A percentile compares a stretch with the other conserved stretches of the same genome.
These are phyloP conservation scores for Sicyos baderoa DNA, from an alignment of 306 rosid species.

Conservation along the genomic window DNA sequence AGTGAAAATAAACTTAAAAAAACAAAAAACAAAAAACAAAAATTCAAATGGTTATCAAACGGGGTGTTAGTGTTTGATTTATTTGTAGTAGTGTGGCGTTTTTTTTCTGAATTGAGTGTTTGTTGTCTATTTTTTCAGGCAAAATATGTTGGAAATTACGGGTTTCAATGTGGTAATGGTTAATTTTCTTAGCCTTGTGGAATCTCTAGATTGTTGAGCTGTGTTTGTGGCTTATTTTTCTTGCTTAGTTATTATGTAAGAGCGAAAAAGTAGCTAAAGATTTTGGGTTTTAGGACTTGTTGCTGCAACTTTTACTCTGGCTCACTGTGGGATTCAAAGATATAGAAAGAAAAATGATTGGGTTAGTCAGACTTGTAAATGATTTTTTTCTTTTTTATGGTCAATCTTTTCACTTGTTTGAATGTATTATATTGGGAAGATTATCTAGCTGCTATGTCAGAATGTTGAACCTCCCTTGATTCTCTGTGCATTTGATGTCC, in stretches of 20 bases:
- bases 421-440: background rate
- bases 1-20: too few relatives aligned
- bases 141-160: slow-evolving; percentile 34
- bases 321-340: slow-evolving; percentile 60
- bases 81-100: slow-evolving; percentile 14
- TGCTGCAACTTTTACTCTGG: slow-evolving; percentile 44
- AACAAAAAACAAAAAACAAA: too few relatives aligned
- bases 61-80: background rate
- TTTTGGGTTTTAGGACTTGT: slow-evolving; percentile 46
- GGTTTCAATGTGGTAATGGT: slow-evolving; percentile 59
- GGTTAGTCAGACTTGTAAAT: slow-evolving; percentile 39
- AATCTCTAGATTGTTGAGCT: background rate
- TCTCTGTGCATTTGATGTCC: background rate
- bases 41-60: too few relatives aligned
- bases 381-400: background rate
- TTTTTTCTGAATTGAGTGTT: background rate
- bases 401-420: background rate
- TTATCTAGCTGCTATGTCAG: background rate
- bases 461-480: background rate
- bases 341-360: slow-evolving; percentile 59
- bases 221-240: slow-evolving; percentile 24
- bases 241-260: slow-evolving; percentile 11
- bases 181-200: background rate
- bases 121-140: slow-evolving; percentile 41
- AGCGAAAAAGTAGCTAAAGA: background rate